Evolutionary conservation across 371 early-diverging fungal genomes (phyloP).

Genomic region (Circinella umbellata): DNA sequence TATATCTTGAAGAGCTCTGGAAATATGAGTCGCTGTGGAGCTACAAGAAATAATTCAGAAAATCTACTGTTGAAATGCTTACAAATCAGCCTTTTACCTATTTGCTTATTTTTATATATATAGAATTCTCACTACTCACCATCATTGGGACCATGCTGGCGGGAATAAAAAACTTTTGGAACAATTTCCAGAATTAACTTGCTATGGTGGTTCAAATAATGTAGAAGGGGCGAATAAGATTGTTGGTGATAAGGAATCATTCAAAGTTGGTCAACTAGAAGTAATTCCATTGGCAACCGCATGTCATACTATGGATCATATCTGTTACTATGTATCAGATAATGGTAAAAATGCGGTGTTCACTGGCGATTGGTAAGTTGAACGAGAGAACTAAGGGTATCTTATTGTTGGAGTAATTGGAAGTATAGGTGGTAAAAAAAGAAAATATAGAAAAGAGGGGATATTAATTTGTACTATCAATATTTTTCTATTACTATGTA

Average conservation of each 20-base stretch:
- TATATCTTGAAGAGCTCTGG: too few species aligned
- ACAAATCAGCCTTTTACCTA: constrained; percentile 80
- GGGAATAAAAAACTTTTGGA: constrained; percentile 67
- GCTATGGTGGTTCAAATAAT: constrained; percentile 36
- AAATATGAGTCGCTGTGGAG: too few species aligned
- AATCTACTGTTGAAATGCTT: constrained; percentile 21
- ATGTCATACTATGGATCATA: constrained; percentile 87
- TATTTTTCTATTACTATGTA: neutral
- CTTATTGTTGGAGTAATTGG: too few species aligned
- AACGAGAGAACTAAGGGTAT: neutral
- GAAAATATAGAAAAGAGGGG: too few species aligned
- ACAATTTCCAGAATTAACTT: constrained; percentile 16
- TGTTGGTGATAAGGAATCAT: constrained; percentile 8
- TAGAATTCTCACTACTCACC: constrained; percentile 77
- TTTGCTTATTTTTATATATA: constrained; percentile 70
- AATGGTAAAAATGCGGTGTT: constrained; percentile 34
- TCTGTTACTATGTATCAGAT: constrained; percentile 77
- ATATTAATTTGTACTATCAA: neutral
- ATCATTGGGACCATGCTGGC: constrained; percentile 83
- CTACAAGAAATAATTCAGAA: too few species aligned
- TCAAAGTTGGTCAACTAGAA: constrained; percentile 67
- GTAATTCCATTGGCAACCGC: constrained; percentile 65
- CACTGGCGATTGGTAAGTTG: constrained; percentile 25
- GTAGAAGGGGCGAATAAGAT: constrained; percentile 24
- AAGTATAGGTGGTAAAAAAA: too few species aligned